These are phyloP conservation scores for Plantago ovata DNA, from an alignment of 257 asterid genomes.

Conservation along the genomic window DNA sequence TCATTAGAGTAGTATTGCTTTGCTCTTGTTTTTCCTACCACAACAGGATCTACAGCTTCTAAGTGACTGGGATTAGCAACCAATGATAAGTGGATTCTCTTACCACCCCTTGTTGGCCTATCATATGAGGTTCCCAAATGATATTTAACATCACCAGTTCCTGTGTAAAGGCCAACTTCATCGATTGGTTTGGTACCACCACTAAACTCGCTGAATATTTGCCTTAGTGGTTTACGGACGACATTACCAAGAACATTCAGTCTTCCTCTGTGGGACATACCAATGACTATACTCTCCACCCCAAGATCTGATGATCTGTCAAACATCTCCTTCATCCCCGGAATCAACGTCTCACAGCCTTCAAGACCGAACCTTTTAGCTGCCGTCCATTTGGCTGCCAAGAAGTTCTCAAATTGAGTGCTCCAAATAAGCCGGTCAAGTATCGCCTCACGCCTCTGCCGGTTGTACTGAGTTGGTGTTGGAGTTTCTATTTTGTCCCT, in stretches of 20 bases:
- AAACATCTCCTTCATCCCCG: slow-evolving; percentile 99
- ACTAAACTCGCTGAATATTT: slow-evolving; percentile 84
- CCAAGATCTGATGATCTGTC: slow-evolving; percentile 96
- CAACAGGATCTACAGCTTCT: slow-evolving; percentile 96
- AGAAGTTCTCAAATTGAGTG: slow-evolving; percentile 78
- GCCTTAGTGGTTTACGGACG: slow-evolving; percentile 83
- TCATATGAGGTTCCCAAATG: slow-evolving; percentile 95
- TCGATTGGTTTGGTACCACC: slow-evolving; percentile 86
- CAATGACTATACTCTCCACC: slow-evolving; percentile 90
- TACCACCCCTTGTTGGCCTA: slow-evolving; percentile 94
- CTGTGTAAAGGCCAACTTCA: slow-evolving; percentile 81
- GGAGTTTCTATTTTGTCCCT: slow-evolving; percentile 92
- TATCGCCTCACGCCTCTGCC: slow-evolving; percentile 80
- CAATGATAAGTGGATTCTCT: slow-evolving; percentile 83
- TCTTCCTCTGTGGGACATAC: slow-evolving; percentile 96
- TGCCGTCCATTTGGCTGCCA: slow-evolving; percentile 97
- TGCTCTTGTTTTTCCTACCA: slow-evolving; percentile 89
- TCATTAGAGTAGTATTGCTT: slow-evolving; percentile 85
- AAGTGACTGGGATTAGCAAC: slow-evolving; percentile 97
- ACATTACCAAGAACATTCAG: slow-evolving; percentile 86
- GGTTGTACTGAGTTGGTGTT: slow-evolving; percentile 67
- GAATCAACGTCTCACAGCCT: slow-evolving; percentile 96
- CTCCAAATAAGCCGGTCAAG: slow-evolving; percentile 94
- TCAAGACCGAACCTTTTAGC: slow-evolving; percentile 96
- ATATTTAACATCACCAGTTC: slow-evolving; percentile 96